Base-by-base conservation (phyloP, 352 stramenopile genomes). In the Phytopythium sindhum region DNA sequence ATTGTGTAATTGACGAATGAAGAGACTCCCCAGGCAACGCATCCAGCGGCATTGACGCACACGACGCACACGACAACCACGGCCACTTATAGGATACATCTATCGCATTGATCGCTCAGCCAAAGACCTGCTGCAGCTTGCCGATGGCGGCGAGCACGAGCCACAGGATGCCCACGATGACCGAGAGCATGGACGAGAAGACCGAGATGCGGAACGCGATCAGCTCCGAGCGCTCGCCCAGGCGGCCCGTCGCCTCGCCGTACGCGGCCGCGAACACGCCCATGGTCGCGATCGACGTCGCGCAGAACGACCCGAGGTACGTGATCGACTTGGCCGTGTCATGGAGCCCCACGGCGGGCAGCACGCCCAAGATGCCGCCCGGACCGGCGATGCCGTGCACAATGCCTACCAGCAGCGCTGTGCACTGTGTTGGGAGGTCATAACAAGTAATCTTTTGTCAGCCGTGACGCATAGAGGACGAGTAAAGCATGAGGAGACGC, bases 231-330 rank as follows among this genome's bases (percentile, higher is more conserved):
- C 84, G 84, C 57, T 90, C 79, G 52, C 81, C 81, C 12, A 91
- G 67, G 2, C 81, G 81, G 7, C 80, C 78, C 4, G 85, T 91
- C 3, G 75, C 80, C 62, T 90, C 85, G 44, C 93, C 89, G 67
- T 97, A 97, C 10, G 80, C 68, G 4, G 80, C 79, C 4, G 93
- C 88, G 75, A 97, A 98, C 0, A 81, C 56, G 26, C 91, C 93
- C 93, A 98, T 98, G 9, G 91, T 94, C 33, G 93, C 65, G 63
- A 93, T 97, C 31, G 78, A 93, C 41, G 78, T 93, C 5, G 89
- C 37, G 65, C 91, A 98, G 69, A 98, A 98, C 10, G 87, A 92
- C 9, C 82, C 79, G 31, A 98, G 68, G 73, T 98, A 98, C 63
- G 90, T 74, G 41, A 80, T 68, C 51, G 88, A 93, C 63, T 96